Percentiles rank a stretch among this genome's conserved stretches.
These are phyloP conservation scores for Candida xiaguanensis DNA, from an alignment of 805 yeast genomes.

Conservation along the genomic window DNA sequence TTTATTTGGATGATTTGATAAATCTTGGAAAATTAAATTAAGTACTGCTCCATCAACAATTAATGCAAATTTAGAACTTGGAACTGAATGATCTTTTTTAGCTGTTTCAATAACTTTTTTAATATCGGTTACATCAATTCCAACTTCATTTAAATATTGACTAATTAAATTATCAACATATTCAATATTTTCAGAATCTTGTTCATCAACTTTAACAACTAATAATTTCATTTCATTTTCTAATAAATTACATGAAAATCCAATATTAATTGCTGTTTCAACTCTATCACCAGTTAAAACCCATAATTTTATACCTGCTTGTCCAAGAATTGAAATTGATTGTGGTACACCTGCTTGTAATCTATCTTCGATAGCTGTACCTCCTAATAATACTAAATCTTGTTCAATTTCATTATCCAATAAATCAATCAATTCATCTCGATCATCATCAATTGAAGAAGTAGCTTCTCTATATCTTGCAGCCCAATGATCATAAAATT, in stretches of 20 bases:
- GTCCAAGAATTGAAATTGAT: conserved; percentile 59
- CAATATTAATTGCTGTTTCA: conserved; percentile 82
- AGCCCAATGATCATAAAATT: conserved; percentile 53
- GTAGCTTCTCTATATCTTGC: conserved; percentile 53
- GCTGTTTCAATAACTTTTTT: conserved; percentile 47
- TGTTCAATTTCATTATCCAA: conserved; percentile 60
- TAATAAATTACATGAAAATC: conserved; percentile 71
- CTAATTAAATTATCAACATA: conserved; percentile 39
- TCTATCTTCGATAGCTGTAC: conserved; percentile 80
- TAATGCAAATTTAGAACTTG: conserved; percentile 53
- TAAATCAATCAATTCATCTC: conserved; percentile 54
- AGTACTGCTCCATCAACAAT: conserved; percentile 72
- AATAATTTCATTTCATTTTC: conserved; percentile 66
- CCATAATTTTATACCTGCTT: conserved; percentile 80
- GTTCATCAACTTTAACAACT: conserved; percentile 57
- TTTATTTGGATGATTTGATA: conserved; percentile 7
- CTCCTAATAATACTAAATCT: conserved; percentile 58
- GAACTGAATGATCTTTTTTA: conserved; percentile 60
- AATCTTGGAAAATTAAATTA: conserved; percentile 36
- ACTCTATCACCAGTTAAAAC: conserved; percentile 80
- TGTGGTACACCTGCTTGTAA: conserved; percentile 78
- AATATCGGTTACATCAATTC: conserved; percentile 24
- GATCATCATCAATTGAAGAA: conserved; percentile 48
- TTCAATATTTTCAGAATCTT: conserved; percentile 43
- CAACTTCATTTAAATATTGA: conserved; percentile 46